These are phyloP conservation scores for Termitomyces bulborhizus DNA, from an alignment of 768 basidiomycete species.

Conservation along the genomic window DNA sequence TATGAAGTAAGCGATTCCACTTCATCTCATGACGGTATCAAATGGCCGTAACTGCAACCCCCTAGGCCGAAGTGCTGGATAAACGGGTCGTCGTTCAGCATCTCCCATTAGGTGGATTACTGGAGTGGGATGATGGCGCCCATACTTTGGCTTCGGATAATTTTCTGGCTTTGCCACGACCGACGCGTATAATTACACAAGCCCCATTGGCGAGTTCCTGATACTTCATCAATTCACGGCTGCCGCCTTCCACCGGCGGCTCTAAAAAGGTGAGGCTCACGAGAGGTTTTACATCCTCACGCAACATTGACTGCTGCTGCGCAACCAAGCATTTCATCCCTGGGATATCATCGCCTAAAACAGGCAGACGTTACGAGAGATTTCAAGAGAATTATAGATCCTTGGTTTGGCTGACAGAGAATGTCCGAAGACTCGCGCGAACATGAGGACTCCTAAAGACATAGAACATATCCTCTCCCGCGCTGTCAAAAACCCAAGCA, in stretches of 20 bases:
- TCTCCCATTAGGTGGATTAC: slow-evolving; percentile 75
- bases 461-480: slow-evolving; percentile 6
- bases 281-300: background rate
- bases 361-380: slow-evolving; percentile 4
- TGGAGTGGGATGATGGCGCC: slow-evolving; percentile 50
- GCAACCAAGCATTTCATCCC: background rate
- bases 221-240: background rate
- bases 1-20: slow-evolving; percentile 58
- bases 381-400: background rate
- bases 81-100: slow-evolving; percentile 98
- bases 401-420: slow-evolving; percentile 2
- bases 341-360: background rate
- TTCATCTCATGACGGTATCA: background rate
- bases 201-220: slow-evolving; percentile 6
- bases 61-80: slow-evolving; percentile 80
- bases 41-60: background rate
- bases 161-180: background rate
- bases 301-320: background rate
- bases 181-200: background rate
- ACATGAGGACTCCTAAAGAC: background rate
- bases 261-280: background rate
- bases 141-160: slow-evolving; percentile 7
- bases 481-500: slow-evolving; percentile 12
- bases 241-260: background rate
- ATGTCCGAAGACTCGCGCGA: slow-evolving; percentile 14